A percentile compares a stretch with the other conserved stretches of the same genome.
Evolutionary conservation across 208 protist genomes (phyloP).

Genomic region (Crithidia expoeki): DNA sequence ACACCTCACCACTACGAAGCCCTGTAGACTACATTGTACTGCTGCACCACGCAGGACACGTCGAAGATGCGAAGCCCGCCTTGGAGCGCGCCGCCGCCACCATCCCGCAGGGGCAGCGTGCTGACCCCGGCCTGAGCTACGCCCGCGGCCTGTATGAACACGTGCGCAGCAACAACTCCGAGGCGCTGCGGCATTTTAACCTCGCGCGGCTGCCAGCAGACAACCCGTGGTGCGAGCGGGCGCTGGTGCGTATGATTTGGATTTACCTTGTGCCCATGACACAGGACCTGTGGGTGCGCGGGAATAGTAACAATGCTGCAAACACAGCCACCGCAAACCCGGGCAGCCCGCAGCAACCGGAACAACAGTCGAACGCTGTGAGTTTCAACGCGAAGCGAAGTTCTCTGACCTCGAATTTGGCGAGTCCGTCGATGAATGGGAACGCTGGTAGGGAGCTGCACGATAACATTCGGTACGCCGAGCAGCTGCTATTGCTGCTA

Average conservation of each 20-base stretch:
- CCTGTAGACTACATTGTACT: slow-evolving; percentile 89
- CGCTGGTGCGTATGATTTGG: slow-evolving; percentile 92
- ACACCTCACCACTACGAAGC: slow-evolving; percentile 91
- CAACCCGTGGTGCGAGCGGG: slow-evolving; percentile 82
- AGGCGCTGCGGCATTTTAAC: slow-evolving; percentile 93
- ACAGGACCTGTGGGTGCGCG: slow-evolving; percentile 76
- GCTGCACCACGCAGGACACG: slow-evolving; percentile 63
- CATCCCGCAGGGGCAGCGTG: slow-evolving; percentile 42
- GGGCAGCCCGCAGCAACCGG: slow-evolving; percentile 1
- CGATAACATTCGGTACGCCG: slow-evolving; percentile 83
- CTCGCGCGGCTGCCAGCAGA: slow-evolving; percentile 70
- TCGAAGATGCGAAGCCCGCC: slow-evolving; percentile 55
- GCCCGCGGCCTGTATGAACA: slow-evolving; percentile 83
- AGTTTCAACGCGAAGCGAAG: not conserved
- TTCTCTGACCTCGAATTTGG: not conserved
- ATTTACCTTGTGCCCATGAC: slow-evolving; percentile 92
- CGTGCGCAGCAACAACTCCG: slow-evolving; percentile 76
- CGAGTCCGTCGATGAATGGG: slow-evolving; percentile 2
- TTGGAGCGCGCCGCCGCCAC: slow-evolving; percentile 53
- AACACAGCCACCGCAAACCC: slow-evolving; percentile 29
- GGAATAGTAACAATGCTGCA: slow-evolving; percentile 55
- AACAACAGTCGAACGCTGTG: not conserved
- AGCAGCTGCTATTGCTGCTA: slow-evolving; percentile 84
- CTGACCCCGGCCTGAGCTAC: slow-evolving; percentile 82
- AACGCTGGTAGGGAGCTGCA: slow-evolving; percentile 60